These are phyloP conservation scores for Adansonia grandidieri DNA, from an alignment of 441 rosid species.

Conservation along the genomic window DNA sequence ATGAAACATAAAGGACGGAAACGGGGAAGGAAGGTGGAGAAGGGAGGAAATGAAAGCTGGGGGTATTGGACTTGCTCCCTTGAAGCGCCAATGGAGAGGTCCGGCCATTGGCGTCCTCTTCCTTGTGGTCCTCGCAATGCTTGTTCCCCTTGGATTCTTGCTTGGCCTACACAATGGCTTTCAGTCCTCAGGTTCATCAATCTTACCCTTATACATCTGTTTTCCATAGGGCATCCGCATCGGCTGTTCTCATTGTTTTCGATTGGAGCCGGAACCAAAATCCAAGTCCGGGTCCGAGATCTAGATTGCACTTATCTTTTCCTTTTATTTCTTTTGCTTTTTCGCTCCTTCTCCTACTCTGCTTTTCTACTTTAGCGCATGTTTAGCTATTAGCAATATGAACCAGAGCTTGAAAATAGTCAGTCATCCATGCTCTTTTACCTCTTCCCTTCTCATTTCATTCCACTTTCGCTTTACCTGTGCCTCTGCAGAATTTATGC, in stretches of 20 bases:
- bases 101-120: slow-evolving; percentile 34
- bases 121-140: slow-evolving; percentile 90
- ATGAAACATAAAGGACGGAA: no score
- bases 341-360: no score
- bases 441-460: background rate
- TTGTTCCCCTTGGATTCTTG: slow-evolving; percentile 90
- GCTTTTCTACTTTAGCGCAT: no score
- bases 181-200: slow-evolving; percentile 42
- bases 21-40: background rate
- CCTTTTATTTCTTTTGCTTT: background rate
- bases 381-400: background rate
- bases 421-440: background rate
- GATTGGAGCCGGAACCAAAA: background rate
- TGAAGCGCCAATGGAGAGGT: slow-evolving; percentile 71
- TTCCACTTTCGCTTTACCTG: background rate
- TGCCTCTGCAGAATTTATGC: slow-evolving; percentile 17
- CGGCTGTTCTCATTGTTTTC: background rate
- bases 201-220: slow-evolving; percentile 8
- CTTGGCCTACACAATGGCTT: slow-evolving; percentile 88
- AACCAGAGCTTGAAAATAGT: slow-evolving; percentile 11
- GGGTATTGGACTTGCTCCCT: slow-evolving; percentile 50
- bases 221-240: background rate
- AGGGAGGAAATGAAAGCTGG: slow-evolving; percentile 27
- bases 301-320: background rate
- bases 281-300: background rate